Conservation (phyloP, 768 basidiomycete species). For the Suillus fuscotomentosus region DNA sequence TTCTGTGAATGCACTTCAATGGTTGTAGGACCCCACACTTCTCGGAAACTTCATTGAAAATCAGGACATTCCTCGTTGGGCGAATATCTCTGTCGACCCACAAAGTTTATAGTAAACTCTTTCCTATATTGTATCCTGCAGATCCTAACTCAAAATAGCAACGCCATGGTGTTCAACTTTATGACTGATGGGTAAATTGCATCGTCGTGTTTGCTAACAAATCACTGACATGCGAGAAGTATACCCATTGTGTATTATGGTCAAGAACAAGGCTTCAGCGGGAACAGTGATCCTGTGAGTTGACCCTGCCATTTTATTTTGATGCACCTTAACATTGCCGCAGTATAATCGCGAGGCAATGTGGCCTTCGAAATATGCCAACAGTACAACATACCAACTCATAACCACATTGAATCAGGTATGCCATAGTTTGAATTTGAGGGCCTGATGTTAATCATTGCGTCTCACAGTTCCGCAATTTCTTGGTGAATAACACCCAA, state of each 20-base stretch:
- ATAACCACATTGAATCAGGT: constrained; percentile 63
- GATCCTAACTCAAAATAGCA: constrained; percentile 36
- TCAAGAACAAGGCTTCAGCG: constrained; percentile 71
- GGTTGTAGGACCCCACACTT: constrained; percentile 21
- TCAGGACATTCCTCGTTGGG: constrained; percentile 76
- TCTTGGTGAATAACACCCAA: constrained; percentile 46
- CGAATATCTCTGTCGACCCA: constrained; percentile 66
- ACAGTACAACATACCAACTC: constrained; percentile 55
- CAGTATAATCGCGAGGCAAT: constrained; percentile 75
- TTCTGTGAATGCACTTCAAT: neutral
- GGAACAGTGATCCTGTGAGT: constrained; percentile 63
- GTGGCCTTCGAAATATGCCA: constrained; percentile 66
- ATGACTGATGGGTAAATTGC: constrained; percentile 61
- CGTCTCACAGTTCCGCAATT: constrained; percentile 55
- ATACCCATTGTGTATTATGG: constrained; percentile 84
- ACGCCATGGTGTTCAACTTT: constrained; percentile 73
- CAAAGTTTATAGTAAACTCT: constrained; percentile 62
- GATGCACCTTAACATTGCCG: constrained; percentile 5
- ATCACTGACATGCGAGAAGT: constrained; percentile 19
- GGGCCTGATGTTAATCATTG: neutral
- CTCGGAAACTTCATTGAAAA: constrained; percentile 83
- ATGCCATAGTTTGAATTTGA: neutral
- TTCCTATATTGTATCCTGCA: neutral
- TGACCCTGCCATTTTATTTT: neutral
- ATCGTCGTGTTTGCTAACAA: neutral